Evolutionary conservation across 139 green algal species (phyloP).

Genomic region (Chlorella sp.): DNA sequence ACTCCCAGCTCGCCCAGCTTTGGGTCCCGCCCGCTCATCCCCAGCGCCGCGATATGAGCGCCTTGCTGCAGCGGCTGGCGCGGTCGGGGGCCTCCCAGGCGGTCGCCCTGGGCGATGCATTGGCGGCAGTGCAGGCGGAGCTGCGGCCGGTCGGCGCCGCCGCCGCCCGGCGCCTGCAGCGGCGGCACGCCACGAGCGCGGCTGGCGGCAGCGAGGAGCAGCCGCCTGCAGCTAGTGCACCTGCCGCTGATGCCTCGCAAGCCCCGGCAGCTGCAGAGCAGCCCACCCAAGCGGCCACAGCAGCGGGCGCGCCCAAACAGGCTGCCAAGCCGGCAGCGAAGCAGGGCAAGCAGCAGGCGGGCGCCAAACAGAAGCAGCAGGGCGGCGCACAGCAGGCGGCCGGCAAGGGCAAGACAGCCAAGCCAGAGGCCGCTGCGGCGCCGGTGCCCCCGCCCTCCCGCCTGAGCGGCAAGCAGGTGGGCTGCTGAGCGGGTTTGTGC

Average conservation of each 20-base stretch:
- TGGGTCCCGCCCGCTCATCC: no score
- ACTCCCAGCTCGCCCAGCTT: no score
- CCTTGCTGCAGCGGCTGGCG: background rate
- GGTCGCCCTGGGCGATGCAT: background rate
- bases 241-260: no score
- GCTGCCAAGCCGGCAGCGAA: background rate
- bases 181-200: background rate
- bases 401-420: background rate
- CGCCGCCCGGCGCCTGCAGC: constrained; percentile 4
- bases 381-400: background rate
- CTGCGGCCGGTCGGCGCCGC: background rate
- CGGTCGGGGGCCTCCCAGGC: background rate
- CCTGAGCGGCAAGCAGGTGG: background rate
- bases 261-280: background rate
- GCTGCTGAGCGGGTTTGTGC: no score
- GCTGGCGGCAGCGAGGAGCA: background rate
- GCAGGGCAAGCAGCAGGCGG: background rate
- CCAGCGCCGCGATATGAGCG: no score
- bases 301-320: background rate
- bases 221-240: background rate
- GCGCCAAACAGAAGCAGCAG: background rate
- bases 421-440: background rate
- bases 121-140: background rate
- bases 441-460: no score
- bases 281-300: background rate